Evolutionary conservation across 768 basidiomycete genomes (phyloP).

Genomic region (Bullera alba): DNA sequence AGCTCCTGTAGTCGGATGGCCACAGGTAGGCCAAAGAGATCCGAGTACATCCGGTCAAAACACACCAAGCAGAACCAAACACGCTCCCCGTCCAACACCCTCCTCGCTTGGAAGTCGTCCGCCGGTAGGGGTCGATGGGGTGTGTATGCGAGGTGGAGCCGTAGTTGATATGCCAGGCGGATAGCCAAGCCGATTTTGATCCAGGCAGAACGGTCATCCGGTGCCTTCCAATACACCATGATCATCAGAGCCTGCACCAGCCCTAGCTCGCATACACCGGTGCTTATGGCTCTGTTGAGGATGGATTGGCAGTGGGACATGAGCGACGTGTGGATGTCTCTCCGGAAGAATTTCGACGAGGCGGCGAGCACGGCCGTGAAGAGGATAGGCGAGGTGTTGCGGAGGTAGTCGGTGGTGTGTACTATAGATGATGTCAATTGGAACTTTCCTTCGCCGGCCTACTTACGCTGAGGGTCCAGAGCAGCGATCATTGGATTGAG

Average conservation of each 20-base stretch:
- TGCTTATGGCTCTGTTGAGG: constrained; percentile 3
- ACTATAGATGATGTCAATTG: constrained; percentile 1
- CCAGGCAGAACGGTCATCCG: constrained; percentile 15
- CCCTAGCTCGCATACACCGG: constrained; percentile 7
- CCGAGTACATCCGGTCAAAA: too few species aligned
- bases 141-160: too few species aligned
- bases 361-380: constrained; percentile 11
- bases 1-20: too few species aligned
- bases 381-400: constrained; percentile 8
- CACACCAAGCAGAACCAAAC: too few species aligned
- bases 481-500: constrained; percentile 7
- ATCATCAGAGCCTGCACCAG: constrained; percentile 13
- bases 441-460: neutral
- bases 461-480: constrained; percentile 6
- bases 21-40: too few species aligned
- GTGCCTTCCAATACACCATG: constrained; percentile 14
- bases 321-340: constrained; percentile 1
- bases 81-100: too few species aligned
- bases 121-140: too few species aligned
- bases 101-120: too few species aligned
- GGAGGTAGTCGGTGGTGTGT: constrained; percentile 13
- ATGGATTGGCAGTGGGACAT: constrained; percentile 10
- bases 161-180: constrained; percentile 9
- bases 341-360: constrained; percentile 16
- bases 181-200: constrained; percentile 21